Conservation (phyloP, 1,284 basidiomycete genomes). For the Ustilago bromivora region DNA sequence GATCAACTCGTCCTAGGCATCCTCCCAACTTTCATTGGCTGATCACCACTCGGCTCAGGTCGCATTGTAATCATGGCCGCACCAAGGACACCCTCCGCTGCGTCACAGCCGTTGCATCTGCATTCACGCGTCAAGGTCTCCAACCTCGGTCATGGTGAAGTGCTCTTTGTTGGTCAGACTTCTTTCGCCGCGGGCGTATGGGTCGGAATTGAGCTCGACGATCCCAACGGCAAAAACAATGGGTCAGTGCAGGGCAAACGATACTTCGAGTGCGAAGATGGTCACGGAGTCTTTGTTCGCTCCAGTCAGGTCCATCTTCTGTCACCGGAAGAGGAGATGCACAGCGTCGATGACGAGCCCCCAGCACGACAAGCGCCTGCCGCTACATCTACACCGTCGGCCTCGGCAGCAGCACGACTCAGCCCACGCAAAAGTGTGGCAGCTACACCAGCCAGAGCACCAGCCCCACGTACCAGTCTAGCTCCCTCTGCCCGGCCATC, state of each 20-base stretch:
- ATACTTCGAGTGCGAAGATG: slow-evolving; percentile 85
- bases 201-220: slow-evolving; percentile 88
- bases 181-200: slow-evolving; percentile 89
- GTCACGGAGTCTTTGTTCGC: slow-evolving; percentile 89
- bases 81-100: slow-evolving; percentile 17
- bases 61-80: slow-evolving; percentile 15
- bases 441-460: slow-evolving; percentile 29
- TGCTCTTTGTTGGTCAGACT: slow-evolving; percentile 86
- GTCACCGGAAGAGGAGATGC: slow-evolving; percentile 43
- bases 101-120: slow-evolving; percentile 52
- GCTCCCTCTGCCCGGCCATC: slow-evolving; percentile 27
- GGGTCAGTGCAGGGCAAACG: slow-evolving; percentile 83
- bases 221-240: slow-evolving; percentile 89
- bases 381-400: slow-evolving; percentile 16
- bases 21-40: not conserved
- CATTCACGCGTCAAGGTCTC: slow-evolving; percentile 60
- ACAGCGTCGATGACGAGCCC: slow-evolving; percentile 48
- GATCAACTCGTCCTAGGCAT: not conserved
- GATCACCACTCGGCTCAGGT: not conserved
- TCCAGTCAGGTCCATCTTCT: slow-evolving; percentile 84
- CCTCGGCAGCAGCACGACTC: slow-evolving; percentile 24
- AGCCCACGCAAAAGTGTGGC: slow-evolving; percentile 43
- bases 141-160: slow-evolving; percentile 79
- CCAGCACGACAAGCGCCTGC: slow-evolving; percentile 8
- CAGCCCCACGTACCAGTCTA: slow-evolving; percentile 19